phyloP scores from a whole-genome alignment of 2,329 filamentous ascomycete genomes.

The Pyrenophora tritici-repentis region DNA sequence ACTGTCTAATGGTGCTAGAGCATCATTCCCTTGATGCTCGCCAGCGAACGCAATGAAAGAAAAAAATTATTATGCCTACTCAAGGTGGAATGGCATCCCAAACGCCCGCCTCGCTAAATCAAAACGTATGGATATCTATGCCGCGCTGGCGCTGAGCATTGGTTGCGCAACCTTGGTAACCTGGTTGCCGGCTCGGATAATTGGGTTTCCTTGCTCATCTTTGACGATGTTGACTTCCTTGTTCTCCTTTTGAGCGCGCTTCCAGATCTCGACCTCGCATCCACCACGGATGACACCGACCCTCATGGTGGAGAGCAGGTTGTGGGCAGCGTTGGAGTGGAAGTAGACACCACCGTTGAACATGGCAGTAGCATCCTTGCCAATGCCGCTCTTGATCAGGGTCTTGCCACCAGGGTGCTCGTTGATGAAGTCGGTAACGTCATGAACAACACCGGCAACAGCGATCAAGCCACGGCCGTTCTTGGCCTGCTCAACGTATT shows the following conservation, averaged over 20 bases:
- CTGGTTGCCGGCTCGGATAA: conserved; percentile 84
- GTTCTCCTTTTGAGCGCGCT: conserved; percentile 51
- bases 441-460: conserved; percentile 51
- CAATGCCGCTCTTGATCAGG: conserved; percentile 49
- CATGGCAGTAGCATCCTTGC: conserved; percentile 52
- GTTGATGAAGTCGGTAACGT: conserved; percentile 50
- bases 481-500: conserved; percentile 50
- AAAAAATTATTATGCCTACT: conserved; percentile 32
- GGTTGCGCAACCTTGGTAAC: conserved; percentile 82
- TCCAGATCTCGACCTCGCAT: conserved; percentile 53
- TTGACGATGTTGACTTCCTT: conserved; percentile 81
- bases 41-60: conserved; percentile 38
- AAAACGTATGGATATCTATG: conserved; percentile 54
- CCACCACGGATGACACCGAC: conserved; percentile 52
- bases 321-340: conserved; percentile 51
- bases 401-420: conserved; percentile 52
- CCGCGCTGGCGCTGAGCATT: conserved; percentile 81
- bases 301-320: conserved; percentile 23
- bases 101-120: conserved; percentile 43
- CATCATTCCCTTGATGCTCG: conserved; percentile 23
- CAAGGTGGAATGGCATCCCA: conserved; percentile 27
- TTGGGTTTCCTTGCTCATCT: conserved; percentile 78
- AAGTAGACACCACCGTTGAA: conserved; percentile 53
- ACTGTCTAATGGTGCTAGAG: conserved; percentile 35
- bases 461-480: conserved; percentile 50